Conservation (phyloP, 495 filamentous ascomycete genomes). For the Aspergillus panamensis region DNA sequence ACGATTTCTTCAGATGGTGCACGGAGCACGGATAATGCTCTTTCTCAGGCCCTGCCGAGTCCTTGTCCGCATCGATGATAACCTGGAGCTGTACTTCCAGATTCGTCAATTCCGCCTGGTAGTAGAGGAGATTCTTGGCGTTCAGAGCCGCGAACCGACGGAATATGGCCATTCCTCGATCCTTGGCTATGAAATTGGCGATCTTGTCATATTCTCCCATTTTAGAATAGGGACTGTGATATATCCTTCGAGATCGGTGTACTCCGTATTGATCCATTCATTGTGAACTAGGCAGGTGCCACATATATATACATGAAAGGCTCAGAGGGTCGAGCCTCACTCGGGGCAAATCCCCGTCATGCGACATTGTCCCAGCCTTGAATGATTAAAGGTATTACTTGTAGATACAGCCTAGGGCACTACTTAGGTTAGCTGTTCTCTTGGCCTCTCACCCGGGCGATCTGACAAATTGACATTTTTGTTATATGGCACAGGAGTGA, state of each 20-base stretch:
- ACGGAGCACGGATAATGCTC: constrained; percentile 4
- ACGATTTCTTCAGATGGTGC: constrained; percentile 8
- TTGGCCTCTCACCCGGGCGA: too few species aligned
- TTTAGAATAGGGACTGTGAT: background rate
- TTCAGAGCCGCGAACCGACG: constrained; percentile 32
- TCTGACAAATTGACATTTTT: too few species aligned
- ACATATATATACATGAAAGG: background rate
- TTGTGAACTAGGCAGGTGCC: background rate
- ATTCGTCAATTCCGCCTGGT: constrained; percentile 31
- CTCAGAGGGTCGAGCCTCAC: too few species aligned
- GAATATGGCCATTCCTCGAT: constrained; percentile 24
- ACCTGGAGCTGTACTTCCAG: constrained; percentile 26
- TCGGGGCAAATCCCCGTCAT: too few species aligned
- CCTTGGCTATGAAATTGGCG: constrained; percentile 14
- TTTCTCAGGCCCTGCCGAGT: constrained; percentile 5
- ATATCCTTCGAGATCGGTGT: background rate
- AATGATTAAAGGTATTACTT: too few species aligned
- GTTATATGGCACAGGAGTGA: too few species aligned
- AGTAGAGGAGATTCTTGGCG: constrained; percentile 33
- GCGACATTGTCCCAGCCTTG: too few species aligned
- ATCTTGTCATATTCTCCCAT: constrained; percentile 17
- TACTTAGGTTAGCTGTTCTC: too few species aligned
- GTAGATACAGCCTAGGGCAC: too few species aligned
- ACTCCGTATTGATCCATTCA: background rate
- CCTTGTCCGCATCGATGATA: constrained; percentile 19